These are phyloP conservation scores for Erodium moschatum DNA, from an alignment of 441 rosid species.

Conservation along the genomic window DNA sequence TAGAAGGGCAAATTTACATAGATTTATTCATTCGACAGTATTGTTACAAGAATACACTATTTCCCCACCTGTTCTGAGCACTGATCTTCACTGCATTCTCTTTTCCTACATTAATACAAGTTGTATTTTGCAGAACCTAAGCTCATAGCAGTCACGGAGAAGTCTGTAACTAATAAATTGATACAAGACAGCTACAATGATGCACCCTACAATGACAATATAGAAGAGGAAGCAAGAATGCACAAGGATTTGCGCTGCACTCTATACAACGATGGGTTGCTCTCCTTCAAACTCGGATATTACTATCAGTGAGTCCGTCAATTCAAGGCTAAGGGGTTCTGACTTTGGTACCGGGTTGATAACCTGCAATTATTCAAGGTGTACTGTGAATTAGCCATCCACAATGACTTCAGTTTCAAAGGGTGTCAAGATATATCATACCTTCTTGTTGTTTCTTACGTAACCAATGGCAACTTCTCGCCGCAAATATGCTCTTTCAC, in stretches of 20 bases:
- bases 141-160: background rate
- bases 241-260: background rate
- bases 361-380: slow-evolving; percentile 38
- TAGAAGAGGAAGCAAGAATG: slow-evolving; percentile 9
- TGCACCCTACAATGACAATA: slow-evolving; percentile 15
- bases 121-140: background rate
- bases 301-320: slow-evolving; percentile 64
- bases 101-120: background rate
- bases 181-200: slow-evolving; percentile 4
- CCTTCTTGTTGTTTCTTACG: slow-evolving; percentile 63
- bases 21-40: background rate
- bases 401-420: background rate
- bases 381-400: background rate
- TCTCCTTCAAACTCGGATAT: slow-evolving; percentile 91
- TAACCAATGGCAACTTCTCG: slow-evolving; percentile 88
- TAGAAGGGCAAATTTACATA: background rate
- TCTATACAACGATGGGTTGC: slow-evolving; percentile 36
- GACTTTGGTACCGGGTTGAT: slow-evolving; percentile 70
- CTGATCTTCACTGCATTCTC: background rate
- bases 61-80: background rate
- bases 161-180: background rate
- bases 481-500: slow-evolving; percentile 73
- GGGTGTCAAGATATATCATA: slow-evolving; percentile 12
- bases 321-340: slow-evolving; percentile 46
- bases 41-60: background rate